Percentiles rank a stretch among this genome's conserved stretches.
phyloP scores from a whole-genome alignment of 768 basidiomycete species.

The Rubroboletus satanas region DNA sequence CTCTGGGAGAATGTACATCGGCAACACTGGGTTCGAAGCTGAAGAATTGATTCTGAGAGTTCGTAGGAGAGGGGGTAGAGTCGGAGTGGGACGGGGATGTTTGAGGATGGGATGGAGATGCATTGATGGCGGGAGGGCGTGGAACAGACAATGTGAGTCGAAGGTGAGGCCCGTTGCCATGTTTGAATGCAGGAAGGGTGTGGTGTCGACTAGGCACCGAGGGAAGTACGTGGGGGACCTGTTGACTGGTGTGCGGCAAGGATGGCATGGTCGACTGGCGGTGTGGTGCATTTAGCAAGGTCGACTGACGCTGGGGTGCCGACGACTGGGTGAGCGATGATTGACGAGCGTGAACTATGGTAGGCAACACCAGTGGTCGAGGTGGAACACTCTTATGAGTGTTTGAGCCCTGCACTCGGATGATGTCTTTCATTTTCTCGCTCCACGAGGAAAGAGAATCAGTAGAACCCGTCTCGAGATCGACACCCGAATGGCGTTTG shows the following conservation, averaged over 20 bases:
- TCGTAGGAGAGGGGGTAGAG: slow-evolving; percentile 1
- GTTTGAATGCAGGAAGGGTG: slow-evolving; percentile 24
- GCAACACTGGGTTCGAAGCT: neutral
- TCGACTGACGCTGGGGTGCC: neutral
- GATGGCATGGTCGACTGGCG: slow-evolving; percentile 14
- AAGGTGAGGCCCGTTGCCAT: neutral
- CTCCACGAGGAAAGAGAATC: slow-evolving; percentile 4
- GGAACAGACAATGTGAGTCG: slow-evolving; percentile 2
- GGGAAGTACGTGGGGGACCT: neutral
- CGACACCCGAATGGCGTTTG: neutral
- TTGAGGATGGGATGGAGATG: slow-evolving; percentile 1
- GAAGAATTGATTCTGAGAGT: neutral
- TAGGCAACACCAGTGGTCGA: slow-evolving; percentile 10
- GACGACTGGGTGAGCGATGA: neutral
- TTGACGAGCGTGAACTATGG: slow-evolving; percentile 3
- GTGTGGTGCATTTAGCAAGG: neutral
- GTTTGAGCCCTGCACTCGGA: neutral
- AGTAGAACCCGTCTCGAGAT: slow-evolving; percentile 20
- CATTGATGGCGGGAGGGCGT: neutral
- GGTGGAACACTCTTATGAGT: neutral
- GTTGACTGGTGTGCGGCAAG: neutral
- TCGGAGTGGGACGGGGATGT: slow-evolving; percentile 5
- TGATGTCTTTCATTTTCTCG: slow-evolving; percentile 1
- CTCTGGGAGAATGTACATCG: neutral
- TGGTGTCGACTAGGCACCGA: slow-evolving; percentile 13